Percentiles rank a stretch among this genome's conserved stretches.
Evolutionary conservation across 257 asterid species (phyloP).

Genomic region (Capsicum baccatum): DNA sequence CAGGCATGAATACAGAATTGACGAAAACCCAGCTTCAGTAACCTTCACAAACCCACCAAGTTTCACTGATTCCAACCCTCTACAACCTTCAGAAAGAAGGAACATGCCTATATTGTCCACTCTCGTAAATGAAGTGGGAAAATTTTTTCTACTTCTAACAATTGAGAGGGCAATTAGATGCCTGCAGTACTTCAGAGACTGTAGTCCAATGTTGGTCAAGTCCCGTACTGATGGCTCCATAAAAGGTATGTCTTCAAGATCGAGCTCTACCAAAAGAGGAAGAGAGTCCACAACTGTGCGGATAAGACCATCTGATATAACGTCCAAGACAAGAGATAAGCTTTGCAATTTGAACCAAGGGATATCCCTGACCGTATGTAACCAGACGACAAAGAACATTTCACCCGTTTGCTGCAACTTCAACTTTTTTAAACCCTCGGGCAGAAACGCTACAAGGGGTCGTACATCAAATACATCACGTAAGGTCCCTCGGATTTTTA

Average conservation of each 20-base stretch:
- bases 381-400: slow-evolving; percentile 39
- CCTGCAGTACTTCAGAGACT: slow-evolving; percentile 46
- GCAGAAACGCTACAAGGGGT: slow-evolving; percentile 50
- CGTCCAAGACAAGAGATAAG: slow-evolving; percentile 66
- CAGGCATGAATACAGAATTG: slow-evolving; percentile 56
- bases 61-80: slow-evolving; percentile 58
- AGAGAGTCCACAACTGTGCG: slow-evolving; percentile 53
- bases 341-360: slow-evolving; percentile 42
- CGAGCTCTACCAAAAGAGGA: slow-evolving; percentile 69
- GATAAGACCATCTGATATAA: slow-evolving; percentile 61
- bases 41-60: slow-evolving; percentile 75
- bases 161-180: slow-evolving; percentile 63
- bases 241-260: slow-evolving; percentile 75
- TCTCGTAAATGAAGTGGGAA: slow-evolving; percentile 54
- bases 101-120: slow-evolving; percentile 70
- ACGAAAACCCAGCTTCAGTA: slow-evolving; percentile 84
- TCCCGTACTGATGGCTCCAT: slow-evolving; percentile 54
- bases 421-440: slow-evolving; percentile 55
- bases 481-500: slow-evolving; percentile 64
- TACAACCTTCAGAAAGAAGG: slow-evolving; percentile 68
- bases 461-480: slow-evolving; percentile 39
- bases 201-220: slow-evolving; percentile 72
- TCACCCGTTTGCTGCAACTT: slow-evolving; percentile 62
- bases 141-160: slow-evolving; percentile 51
- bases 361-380: slow-evolving; percentile 39